A percentile compares a stretch with the other conserved stretches of the same genome.
Conservation (phyloP, 148 eudicot genomes). For the Drosera capensis region DNA sequence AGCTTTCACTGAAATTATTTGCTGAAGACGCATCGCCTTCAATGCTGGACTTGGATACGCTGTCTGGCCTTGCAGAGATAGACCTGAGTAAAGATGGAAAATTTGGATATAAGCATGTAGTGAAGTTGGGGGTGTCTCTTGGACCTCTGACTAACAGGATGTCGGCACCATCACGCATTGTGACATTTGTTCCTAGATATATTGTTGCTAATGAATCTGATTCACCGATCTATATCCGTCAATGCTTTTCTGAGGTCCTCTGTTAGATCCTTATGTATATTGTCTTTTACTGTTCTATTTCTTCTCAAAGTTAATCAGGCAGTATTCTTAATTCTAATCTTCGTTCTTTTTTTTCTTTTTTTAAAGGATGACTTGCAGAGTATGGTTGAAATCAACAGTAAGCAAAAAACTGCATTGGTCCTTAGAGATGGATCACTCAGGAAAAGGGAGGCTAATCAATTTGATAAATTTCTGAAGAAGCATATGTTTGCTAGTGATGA, state of each 20-base stretch:
- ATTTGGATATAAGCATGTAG: constrained; percentile 24
- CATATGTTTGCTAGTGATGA: constrained; percentile 59
- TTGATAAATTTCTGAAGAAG: constrained; percentile 61
- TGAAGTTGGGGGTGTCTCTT: constrained; percentile 73
- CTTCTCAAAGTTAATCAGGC: background rate
- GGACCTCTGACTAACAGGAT: constrained; percentile 37
- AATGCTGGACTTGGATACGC: constrained; percentile 73
- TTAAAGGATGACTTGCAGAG: constrained; percentile 54
- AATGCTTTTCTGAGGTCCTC: constrained; percentile 67
- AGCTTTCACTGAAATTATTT: constrained; percentile 41
- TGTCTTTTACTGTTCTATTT: background rate
- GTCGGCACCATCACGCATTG: constrained; percentile 40
- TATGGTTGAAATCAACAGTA: constrained; percentile 38
- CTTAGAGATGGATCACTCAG: constrained; percentile 26
- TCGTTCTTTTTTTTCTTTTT: constrained; percentile 8
- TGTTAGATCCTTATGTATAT: background rate
- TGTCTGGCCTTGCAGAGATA: constrained; percentile 83
- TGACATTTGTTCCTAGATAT: constrained; percentile 66
- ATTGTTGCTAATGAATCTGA: constrained; percentile 62
- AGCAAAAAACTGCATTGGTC: constrained; percentile 45
- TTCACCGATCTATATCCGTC: constrained; percentile 46
- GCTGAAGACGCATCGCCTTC: constrained; percentile 47
- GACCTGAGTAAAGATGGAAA: constrained; percentile 35
- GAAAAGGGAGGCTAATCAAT: constrained; percentile 30
- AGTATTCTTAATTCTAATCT: background rate